phyloP scores from a whole-genome alignment of 1,284 basidiomycete species.

The Apiotrichum laibachii region DNA sequence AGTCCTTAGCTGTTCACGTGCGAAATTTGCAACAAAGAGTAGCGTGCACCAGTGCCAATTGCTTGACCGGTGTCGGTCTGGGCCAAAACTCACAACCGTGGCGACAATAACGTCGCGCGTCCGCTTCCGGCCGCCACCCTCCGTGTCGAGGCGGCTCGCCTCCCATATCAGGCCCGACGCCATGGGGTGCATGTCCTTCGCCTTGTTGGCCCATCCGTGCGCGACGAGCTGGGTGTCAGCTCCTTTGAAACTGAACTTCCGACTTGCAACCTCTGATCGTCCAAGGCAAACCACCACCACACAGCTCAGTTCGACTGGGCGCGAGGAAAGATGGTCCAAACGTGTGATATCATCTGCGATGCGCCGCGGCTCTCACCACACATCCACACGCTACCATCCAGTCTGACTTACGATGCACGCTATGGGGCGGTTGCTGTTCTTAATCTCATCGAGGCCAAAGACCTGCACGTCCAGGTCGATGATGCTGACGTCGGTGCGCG shows the following conservation, averaged over 20 bases:
- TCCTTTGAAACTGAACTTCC: too few species aligned
- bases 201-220: conserved; percentile 39
- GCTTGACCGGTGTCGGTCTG: too few species aligned
- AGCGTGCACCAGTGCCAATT: too few species aligned
- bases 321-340: too few species aligned
- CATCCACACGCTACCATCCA: too few species aligned
- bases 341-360: too few species aligned
- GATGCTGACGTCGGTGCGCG: conserved; percentile 10
- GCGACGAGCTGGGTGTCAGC: conserved; percentile 31
- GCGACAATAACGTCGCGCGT: conserved; percentile 43
- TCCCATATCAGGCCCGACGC: conserved; percentile 39
- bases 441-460: conserved; percentile 40
- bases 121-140: conserved; percentile 4
- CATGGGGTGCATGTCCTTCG: conserved; percentile 34
- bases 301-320: too few species aligned
- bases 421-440: conserved; percentile 22
- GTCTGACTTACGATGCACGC: conserved; percentile 28
- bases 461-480: conserved; percentile 35
- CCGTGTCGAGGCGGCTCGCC: conserved; percentile 8
- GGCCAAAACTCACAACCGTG: conserved; percentile 35
- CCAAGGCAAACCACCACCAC: too few species aligned
- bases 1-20: too few species aligned
- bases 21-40: too few species aligned
- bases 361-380: too few species aligned
- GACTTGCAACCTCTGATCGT: too few species aligned